phyloP scores from a whole-genome alignment of 257 asterid species.

The Gynochthodes officinalis region DNA sequence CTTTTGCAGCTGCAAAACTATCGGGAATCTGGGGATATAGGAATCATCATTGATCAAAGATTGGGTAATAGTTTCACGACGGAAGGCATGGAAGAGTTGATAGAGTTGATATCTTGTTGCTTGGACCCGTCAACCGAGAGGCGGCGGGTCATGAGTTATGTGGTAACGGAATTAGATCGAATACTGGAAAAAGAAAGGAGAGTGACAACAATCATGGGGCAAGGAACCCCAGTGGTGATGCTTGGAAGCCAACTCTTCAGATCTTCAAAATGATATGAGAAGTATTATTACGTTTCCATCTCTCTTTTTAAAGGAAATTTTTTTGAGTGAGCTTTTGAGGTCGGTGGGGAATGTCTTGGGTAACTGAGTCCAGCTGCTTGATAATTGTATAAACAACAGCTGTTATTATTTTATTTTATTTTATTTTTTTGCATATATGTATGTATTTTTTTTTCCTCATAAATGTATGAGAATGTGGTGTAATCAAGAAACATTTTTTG shows the following conservation, averaged over 20 bases:
- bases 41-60: slow-evolving; percentile 58
- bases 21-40: slow-evolving; percentile 55
- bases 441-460: background rate
- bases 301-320: no score
- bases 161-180: slow-evolving; percentile 72
- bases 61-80: slow-evolving; percentile 72
- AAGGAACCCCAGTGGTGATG: slow-evolving; percentile 82
- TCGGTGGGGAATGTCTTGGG: no score
- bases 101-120: slow-evolving; percentile 54
- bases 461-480: background rate
- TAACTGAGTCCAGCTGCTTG: slow-evolving; percentile 65
- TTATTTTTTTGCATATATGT: no score
- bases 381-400: slow-evolving; percentile 75
- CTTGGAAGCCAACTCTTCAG: slow-evolving; percentile 90
- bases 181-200: slow-evolving; percentile 87
- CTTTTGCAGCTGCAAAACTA: slow-evolving; percentile 59
- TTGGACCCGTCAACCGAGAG: slow-evolving; percentile 70
- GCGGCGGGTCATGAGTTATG: slow-evolving; percentile 69
- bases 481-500: no score
- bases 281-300: slow-evolving; percentile 6
- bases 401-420: slow-evolving; percentile 30
- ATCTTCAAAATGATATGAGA: slow-evolving; percentile 45
- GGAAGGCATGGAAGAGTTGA: slow-evolving; percentile 84
- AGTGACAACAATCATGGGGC: slow-evolving; percentile 90
- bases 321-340: slow-evolving; percentile 25